phyloP scores from a whole-genome alignment of 23 red algal species.

The Gracilariopsis chorda region DNA sequence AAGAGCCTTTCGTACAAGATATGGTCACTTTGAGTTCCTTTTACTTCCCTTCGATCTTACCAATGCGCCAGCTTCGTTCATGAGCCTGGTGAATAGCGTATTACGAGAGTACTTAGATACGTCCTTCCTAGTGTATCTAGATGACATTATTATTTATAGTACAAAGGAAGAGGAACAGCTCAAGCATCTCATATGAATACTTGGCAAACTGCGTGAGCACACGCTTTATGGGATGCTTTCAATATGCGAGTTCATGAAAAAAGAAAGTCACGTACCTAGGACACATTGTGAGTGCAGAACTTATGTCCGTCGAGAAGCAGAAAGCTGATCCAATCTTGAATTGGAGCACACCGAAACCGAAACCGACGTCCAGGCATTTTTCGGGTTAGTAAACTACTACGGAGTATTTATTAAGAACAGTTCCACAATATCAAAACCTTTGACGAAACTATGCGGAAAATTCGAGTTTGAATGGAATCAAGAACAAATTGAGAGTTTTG shows the following conservation, averaged over 20 bases:
- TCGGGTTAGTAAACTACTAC: slow-evolving; percentile 17
- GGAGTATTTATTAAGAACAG: slow-evolving; percentile 14
- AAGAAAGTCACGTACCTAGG: background rate
- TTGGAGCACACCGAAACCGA: background rate
- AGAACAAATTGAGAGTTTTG: too few relatives aligned
- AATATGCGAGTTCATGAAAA: background rate
- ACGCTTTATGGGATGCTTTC: background rate
- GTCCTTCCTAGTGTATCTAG: background rate
- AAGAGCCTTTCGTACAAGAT: background rate
- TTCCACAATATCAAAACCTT: background rate
- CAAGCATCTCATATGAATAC: background rate
- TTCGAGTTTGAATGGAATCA: background rate
- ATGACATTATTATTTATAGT: slow-evolving; percentile 11
- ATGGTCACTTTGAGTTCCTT: slow-evolving; percentile 8
- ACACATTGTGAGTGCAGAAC: background rate
- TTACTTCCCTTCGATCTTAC: slow-evolving; percentile 1
- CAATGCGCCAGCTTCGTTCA: slow-evolving; percentile 14
- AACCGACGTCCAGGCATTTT: background rate
- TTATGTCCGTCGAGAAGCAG: background rate
- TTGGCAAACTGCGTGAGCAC: background rate
- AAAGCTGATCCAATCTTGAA: background rate
- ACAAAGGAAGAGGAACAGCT: background rate
- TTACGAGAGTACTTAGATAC: background rate
- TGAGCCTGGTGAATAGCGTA: background rate
- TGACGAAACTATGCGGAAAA: background rate